A percentile compares a stretch with the other conserved stretches of the same genome.
These are phyloP conservation scores for Vitis hybrid DNA, from an alignment of 177 flowering plant genomes.

Conservation along the genomic window DNA sequence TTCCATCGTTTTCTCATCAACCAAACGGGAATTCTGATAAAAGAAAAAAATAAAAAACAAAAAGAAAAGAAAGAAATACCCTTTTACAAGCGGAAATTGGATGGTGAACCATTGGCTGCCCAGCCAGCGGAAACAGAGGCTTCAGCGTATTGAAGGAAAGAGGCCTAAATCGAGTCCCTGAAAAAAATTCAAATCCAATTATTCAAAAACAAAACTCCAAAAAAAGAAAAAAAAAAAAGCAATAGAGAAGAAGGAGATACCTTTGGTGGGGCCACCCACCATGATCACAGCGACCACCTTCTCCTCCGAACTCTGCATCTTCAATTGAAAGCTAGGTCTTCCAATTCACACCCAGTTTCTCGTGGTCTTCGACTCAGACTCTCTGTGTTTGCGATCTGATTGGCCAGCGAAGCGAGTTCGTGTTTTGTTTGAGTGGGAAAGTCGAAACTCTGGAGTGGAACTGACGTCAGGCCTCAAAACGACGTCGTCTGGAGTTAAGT, in stretches of 20 bases:
- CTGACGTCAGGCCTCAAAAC: too few relatives aligned
- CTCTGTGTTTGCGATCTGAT: too few relatives aligned
- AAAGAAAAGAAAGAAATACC: conserved; percentile 23
- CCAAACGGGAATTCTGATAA: neutral
- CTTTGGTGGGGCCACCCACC: conserved; percentile 97
- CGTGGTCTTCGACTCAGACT: too few relatives aligned
- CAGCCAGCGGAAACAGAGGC: conserved; percentile 64
- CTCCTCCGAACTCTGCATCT: conserved; percentile 67
- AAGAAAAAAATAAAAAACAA: neutral
- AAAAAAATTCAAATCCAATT: neutral
- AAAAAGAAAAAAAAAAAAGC: neutral
- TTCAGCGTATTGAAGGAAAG: conserved; percentile 57
- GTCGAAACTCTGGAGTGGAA: too few relatives aligned
- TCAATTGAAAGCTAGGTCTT: neutral
- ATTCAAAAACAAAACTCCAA: neutral
- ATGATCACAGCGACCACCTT: conserved; percentile 91
- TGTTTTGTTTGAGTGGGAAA: too few relatives aligned
- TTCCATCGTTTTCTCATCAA: neutral
- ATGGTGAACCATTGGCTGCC: conserved; percentile 68
- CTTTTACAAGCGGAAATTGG: conserved; percentile 66
- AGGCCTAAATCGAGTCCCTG: conserved; percentile 62
- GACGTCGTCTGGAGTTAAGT: too few relatives aligned
- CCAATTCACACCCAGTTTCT: too few relatives aligned
- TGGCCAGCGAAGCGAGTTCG: too few relatives aligned
- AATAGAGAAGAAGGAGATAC: conserved; percentile 23